Evolutionary conservation across 352 stramenopile species (phyloP), one percentile per base, ranked within the genome.

Genomic region (Phytopythium delawarense): DNA sequence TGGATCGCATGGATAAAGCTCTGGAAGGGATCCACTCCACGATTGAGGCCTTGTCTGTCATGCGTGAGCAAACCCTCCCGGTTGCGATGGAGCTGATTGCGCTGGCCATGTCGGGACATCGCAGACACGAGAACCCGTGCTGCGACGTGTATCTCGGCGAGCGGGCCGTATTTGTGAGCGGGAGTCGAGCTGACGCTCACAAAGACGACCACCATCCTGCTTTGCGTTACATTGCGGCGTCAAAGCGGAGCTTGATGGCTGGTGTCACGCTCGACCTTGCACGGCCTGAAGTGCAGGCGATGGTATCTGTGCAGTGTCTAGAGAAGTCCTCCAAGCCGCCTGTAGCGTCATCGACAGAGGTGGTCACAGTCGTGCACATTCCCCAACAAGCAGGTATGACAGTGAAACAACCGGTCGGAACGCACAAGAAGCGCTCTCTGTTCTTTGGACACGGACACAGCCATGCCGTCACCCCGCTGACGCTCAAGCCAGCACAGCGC

Each of bases 101-200:
- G 0, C 9, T 65, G 23, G 70, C 70, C 0, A 59, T 80, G 51
- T 57, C 51, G 5, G 57, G 80, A 70, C 55, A 54, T 39, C 7
- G 37, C 52, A 3, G 62, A 61, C 51, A 4, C 23, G 32, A 46
- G 0, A 25, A 32, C 23, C 28, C 32, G 8, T 57, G 51, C 20
- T 77, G 74, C 12, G 78, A 93, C 46, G 71, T 69, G 0, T 93
- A 91, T 56, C 30, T 91, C 8, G 82, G 66, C 2, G 68, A 90
- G 34, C 67, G 72, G 0, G 28, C n/a, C 25, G 53, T 59, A 16
- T 57, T 57, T 46, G 32, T 57, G 12, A 46, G 32, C 21, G 51
- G 51, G 5, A 32, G 23, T 16, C 8, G 11, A n/a, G 2, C 34
- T 64, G 25, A 39, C 25, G 21, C 70, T 69, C 18, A 30, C 40